Conservation (phyloP, 805 yeast species). For the Monosporozyma siamensis region DNA sequence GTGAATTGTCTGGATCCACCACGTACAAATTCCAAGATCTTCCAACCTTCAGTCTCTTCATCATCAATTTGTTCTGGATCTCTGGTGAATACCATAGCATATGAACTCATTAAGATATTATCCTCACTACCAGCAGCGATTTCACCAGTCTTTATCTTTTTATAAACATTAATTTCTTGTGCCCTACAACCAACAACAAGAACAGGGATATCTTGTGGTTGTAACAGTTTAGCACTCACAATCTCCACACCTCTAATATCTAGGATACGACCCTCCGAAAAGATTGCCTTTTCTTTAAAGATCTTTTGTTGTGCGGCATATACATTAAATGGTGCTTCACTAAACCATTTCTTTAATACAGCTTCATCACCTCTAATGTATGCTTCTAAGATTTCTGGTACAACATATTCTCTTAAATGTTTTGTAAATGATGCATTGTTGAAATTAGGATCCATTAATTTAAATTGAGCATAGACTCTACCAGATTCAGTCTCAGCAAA, state of each 20-base stretch:
- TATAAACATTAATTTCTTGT: conserved; percentile 85
- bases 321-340: conserved; percentile 94
- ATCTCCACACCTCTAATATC: conserved; percentile 95
- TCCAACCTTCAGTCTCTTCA: conserved; percentile 94
- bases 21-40: conserved; percentile 84
- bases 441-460: conserved; percentile 83
- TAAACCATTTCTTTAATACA: conserved; percentile 79
- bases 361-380: conserved; percentile 84
- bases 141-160: conserved; percentile 86
- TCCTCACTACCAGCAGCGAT: conserved; percentile 94
- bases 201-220: conserved; percentile 88
- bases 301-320: conserved; percentile 91
- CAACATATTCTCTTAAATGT: conserved; percentile 81
- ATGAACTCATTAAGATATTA: conserved; percentile 84
- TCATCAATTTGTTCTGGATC: conserved; percentile 86
- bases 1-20: conserved; percentile 85
- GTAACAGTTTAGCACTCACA: conserved; percentile 75
- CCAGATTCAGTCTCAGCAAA: conserved; percentile 96
- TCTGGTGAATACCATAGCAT: conserved; percentile 92
- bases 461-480: conserved; percentile 77
- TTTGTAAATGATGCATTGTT: conserved; percentile 66
- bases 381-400: conserved; percentile 94
- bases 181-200: conserved; percentile 91
- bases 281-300: conserved; percentile 80
- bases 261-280: conserved; percentile 82